Percentiles rank a stretch among this genome's conserved stretches.
Evolutionary conservation across 1,284 basidiomycete species (phyloP).

Genomic region (Sanghuangporus sanghuang): DNA sequence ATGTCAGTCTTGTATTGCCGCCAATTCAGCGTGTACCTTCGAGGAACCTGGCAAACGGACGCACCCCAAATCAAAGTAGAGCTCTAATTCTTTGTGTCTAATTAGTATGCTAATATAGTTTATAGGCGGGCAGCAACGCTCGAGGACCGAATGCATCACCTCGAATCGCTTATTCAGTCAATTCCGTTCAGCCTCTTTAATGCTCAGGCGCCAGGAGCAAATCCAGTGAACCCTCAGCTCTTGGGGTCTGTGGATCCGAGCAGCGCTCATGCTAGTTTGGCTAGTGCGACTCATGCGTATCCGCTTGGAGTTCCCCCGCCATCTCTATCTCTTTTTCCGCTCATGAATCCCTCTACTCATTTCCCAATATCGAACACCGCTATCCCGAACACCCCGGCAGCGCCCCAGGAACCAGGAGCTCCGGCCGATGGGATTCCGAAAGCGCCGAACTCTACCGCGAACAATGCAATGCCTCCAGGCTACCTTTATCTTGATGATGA

Average conservation of each 20-base stretch:
- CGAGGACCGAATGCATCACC: slow-evolving; percentile 80
- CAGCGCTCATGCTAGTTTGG: slow-evolving; percentile 52
- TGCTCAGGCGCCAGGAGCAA: slow-evolving; percentile 23
- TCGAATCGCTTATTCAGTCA: slow-evolving; percentile 75
- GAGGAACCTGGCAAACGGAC: slow-evolving; percentile 79
- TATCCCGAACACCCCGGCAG: slow-evolving; percentile 8
- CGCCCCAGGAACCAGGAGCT: slow-evolving; percentile 16
- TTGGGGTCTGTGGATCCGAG: slow-evolving; percentile 22
- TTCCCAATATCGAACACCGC: slow-evolving; percentile 48
- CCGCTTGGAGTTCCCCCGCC: slow-evolving; percentile 71
- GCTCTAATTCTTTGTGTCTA: slow-evolving; percentile 14
- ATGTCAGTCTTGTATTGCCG: slow-evolving; percentile 75
- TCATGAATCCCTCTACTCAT: slow-evolving; percentile 73
- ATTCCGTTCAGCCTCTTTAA: slow-evolving; percentile 74
- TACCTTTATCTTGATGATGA: slow-evolving; percentile 82
- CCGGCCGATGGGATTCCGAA: slow-evolving; percentile 41
- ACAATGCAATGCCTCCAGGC: slow-evolving; percentile 61
- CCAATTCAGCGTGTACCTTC: slow-evolving; percentile 74
- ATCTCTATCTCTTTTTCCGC: slow-evolving; percentile 65
- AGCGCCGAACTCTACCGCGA: neutral
- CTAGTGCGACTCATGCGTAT: slow-evolving; percentile 40
- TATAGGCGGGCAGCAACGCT: slow-evolving; percentile 69
- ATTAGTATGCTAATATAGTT: neutral
- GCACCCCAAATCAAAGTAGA: slow-evolving; percentile 78
- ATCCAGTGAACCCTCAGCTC: slow-evolving; percentile 29